Percentiles rank a stretch among this genome's conserved stretches.
Conservation (phyloP, 345 rosid genomes). For the Ricinus communis region DNA sequence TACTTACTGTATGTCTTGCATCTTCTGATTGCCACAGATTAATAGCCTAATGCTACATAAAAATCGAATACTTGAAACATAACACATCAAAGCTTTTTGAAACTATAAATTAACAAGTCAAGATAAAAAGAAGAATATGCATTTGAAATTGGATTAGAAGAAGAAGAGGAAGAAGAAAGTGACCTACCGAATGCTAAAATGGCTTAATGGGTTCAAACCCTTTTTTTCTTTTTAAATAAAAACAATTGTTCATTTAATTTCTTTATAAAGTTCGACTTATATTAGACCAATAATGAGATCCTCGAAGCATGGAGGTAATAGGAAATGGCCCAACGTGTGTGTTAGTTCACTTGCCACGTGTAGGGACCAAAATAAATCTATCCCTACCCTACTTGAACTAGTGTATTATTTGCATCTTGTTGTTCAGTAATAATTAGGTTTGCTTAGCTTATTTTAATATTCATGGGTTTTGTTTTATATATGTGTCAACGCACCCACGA, state of each 20-base stretch:
- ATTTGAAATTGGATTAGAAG: too few species aligned
- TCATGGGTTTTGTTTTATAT: too few species aligned
- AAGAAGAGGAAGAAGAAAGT: too few species aligned
- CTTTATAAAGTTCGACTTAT: background rate
- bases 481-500: too few species aligned
- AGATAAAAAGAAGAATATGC: too few species aligned
- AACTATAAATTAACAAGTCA: too few species aligned
- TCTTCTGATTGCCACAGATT: too few species aligned
- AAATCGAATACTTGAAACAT: background rate
- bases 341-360: conserved; percentile 5
- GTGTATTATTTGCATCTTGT: background rate
- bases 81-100: too few species aligned
- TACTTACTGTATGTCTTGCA: too few species aligned
- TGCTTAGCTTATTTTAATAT: background rate
- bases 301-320: background rate
- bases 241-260: too few species aligned
- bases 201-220: background rate
- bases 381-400: background rate
- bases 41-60: too few species aligned
- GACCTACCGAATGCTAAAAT: too few species aligned
- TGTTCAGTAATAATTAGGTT: background rate
- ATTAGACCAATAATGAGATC: background rate
- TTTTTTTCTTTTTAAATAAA: background rate
- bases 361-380: background rate
- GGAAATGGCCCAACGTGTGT: background rate